Base-by-base conservation (phyloP, 2,329 filamentous ascomycete genomes). In the Cercospora nicotianae region DNA sequence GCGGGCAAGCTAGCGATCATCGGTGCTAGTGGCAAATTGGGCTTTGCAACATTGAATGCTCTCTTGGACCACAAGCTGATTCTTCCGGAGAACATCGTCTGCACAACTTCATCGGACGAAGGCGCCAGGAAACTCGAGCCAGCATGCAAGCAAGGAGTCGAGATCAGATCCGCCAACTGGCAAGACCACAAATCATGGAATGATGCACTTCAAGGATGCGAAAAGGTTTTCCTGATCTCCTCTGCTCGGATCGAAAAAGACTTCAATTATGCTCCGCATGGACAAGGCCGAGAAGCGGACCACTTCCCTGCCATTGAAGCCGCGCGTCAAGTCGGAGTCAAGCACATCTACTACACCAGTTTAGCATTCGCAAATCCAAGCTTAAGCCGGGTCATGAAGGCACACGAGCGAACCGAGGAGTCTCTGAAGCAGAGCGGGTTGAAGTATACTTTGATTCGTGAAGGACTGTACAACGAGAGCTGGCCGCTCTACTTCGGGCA, bases 401-500 rank as follows among this genome's bases (percentile, higher is more conserved):
- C 82, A 1, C 82, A 84, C 67, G 78, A 80, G n/a, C 74, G 81
- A 3, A 83, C 82, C 0, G 82, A 83, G 69, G 71, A 72, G 16
- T 82, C 81, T 59, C 69, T 84, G 62, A 59, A 64, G 33, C 30
- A 71, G 20, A 74, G 75, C 13, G 71, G 75, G 3, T 53, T 76
- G 20, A 51, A 69, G 9, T 78, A 76, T 5, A 83, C 81, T 0
- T 72, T 83, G 5, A 73, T 84, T 0, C 73, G 82, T 0, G 80
- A 83, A 67, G 82, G 82, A 0, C 63, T 83, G 65, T 70, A 83
- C 65, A 82, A 80, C 57, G 81, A 83, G 73, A 80, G 77, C 63
- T 84, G 82, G 82, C 82, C 81, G 6, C 70, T 84, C 20, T 83
- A 83, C 67, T 77, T 83, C 20, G 82, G 82, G 0, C 81, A 83